Conservation (phyloP, 768 basidiomycete species). For the Mrakia gelida region DNA sequence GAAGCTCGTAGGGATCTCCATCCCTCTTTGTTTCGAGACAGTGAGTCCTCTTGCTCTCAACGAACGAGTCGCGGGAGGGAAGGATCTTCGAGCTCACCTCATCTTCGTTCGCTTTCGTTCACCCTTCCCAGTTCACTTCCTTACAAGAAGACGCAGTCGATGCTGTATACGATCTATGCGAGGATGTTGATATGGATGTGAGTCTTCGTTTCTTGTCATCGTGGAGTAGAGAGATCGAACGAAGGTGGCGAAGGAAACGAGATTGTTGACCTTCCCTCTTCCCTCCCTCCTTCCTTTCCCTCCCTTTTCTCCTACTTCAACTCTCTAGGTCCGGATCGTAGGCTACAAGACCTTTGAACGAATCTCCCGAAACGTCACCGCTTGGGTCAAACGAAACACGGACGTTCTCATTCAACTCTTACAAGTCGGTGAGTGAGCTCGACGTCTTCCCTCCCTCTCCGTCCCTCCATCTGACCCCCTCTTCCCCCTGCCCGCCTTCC, state of each 20-base stretch:
- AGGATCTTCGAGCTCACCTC: not conserved
- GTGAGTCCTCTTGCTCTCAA: not conserved
- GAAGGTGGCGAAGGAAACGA: not conserved
- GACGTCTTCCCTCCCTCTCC: not conserved
- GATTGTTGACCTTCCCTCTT: not conserved
- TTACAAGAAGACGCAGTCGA: constrained; percentile 30
- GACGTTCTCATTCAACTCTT: constrained; percentile 32
- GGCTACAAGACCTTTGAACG: constrained; percentile 28
- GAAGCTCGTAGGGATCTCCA: not conserved
- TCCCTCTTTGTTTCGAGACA: not conserved
- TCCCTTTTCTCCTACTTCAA: too few species aligned
- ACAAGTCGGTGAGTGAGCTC: constrained; percentile 19
- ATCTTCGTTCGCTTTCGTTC: not conserved
- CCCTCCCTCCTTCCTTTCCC: not conserved
- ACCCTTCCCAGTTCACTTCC: not conserved
- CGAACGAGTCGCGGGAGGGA: not conserved
- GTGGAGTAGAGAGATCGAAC: too few species aligned
- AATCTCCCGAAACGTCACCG: not conserved
- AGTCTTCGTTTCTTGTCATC: not conserved
- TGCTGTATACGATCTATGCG: constrained; percentile 28
- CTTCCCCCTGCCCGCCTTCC: not conserved
- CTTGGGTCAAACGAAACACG: constrained; percentile 32
- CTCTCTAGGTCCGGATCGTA: constrained; percentile 23
- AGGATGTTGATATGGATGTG: constrained; percentile 19
- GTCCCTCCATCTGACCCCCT: too few species aligned